Base-by-base conservation (phyloP, 2,329 filamentous ascomycete species). In the Pyrenophora teres region DNA sequence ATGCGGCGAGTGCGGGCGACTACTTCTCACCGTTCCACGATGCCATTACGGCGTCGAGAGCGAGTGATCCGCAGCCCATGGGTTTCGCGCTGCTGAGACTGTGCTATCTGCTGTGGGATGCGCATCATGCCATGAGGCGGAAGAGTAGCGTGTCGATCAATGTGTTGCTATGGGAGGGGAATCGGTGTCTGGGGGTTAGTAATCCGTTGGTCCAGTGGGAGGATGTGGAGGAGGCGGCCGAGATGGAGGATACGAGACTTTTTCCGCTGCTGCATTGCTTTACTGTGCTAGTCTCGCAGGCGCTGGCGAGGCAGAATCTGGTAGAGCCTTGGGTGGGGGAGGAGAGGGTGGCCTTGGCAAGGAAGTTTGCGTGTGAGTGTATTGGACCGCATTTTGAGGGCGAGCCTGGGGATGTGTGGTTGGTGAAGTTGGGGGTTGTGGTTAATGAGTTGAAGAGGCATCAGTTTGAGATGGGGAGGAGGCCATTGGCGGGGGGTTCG, bases 401-500 rank as follows among this genome's bases (percentile, higher is more conserved):
- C 9, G 16, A 13, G 13, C 40, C 40, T 7, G 37, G 35, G 9
- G 25, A 45, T n/a, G 6, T 23, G 36, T 50, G 40, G 40, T 39
- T 50, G 40, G 16, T 6, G 6, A 50, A 50, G 35, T 27, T 50
- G 19, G 40, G 35, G n/a, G 19, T 35, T 7, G 33, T 50, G 19
- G 40, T 40, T 9, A 30, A 44, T 27, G 35, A 50, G 35, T 35
- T 50, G 5, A 45, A 45, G 30, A 27, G 41, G 13, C 35, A 50
- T 39, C 47, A 35, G 23, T 45, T 50, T 25, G 47, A 50, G 40
- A 50, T 40, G 40, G 40, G 35, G 39, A 42, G 39, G 40, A 45
- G 33, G 46, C 38, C 46, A 30, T 37, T 43, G 32, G 31, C 32
- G 3, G 39, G 46, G 13, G n/a, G 12, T n/a, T 31, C 23, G 10